Conservation (phyloP, 306 rosid genomes). For the Rubus parviflorus region DNA sequence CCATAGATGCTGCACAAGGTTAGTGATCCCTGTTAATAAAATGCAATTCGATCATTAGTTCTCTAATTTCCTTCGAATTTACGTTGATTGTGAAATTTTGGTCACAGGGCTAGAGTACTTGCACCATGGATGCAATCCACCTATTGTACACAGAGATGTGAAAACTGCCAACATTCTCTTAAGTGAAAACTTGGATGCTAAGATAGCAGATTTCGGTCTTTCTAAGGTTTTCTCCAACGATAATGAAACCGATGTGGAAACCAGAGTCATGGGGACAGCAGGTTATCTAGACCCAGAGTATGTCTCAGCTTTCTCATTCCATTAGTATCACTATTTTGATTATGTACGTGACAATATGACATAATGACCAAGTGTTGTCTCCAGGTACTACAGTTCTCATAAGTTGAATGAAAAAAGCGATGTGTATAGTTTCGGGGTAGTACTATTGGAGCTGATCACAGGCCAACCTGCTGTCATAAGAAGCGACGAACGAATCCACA, state of each 20-base stretch:
- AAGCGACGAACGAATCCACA: slow-evolving; percentile 36
- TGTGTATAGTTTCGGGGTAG: slow-evolving; percentile 61
- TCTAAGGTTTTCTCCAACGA: slow-evolving; percentile 51
- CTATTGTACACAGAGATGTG: slow-evolving; percentile 71
- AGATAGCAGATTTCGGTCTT: slow-evolving; percentile 78
- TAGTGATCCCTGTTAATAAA: background rate
- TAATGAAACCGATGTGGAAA: slow-evolving; percentile 20
- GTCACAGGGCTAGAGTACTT: slow-evolving; percentile 62
- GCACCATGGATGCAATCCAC: slow-evolving; percentile 75
- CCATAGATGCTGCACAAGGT: slow-evolving; percentile 74
- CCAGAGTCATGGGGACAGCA: slow-evolving; percentile 57
- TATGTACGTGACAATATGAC: background rate
- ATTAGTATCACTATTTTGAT: slow-evolving; percentile 4
- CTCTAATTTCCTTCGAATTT: background rate
- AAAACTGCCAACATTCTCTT: slow-evolving; percentile 69
- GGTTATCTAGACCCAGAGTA: slow-evolving; percentile 84
- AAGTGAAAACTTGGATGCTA: slow-evolving; percentile 60
- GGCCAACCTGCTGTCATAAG: slow-evolving; percentile 51
- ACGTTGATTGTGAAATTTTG: slow-evolving; percentile 8
- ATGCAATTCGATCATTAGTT: background rate
- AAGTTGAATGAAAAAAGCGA: slow-evolving; percentile 64
- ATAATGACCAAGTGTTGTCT: background rate
- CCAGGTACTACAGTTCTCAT: slow-evolving; percentile 47
- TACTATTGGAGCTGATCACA: slow-evolving; percentile 56
- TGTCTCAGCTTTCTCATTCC: slow-evolving; percentile 12